phyloP scores from a whole-genome alignment of 139 green algal species.

The Microglena sp. region DNA sequence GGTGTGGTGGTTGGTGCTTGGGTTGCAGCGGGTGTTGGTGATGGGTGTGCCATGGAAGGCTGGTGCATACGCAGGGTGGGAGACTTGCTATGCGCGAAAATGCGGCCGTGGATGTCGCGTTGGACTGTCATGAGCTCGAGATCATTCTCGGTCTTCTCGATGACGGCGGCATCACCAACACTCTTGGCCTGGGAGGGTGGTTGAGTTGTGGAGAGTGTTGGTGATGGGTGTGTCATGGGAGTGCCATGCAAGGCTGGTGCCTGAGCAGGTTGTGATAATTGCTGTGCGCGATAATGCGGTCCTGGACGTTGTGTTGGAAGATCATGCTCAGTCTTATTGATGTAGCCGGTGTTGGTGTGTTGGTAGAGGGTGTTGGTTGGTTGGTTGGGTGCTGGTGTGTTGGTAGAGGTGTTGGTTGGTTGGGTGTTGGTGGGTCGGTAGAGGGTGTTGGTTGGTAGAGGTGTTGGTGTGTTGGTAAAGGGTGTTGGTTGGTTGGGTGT shows the following conservation, averaged over 20 bases:
- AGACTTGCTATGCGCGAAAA: not conserved
- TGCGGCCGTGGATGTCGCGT: conserved; percentile 1
- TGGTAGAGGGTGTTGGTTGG: too few relatives aligned
- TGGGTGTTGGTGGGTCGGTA: too few relatives aligned
- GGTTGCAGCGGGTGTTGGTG: too few relatives aligned
- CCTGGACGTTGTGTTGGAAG: conserved; percentile 32
- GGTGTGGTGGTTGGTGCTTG: too few relatives aligned
- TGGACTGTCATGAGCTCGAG: conserved; percentile 42
- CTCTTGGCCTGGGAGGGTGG: conserved; percentile 58
- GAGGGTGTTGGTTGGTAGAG: too few relatives aligned
- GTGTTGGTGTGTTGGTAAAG: too few relatives aligned
- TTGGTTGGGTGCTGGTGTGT: conserved; percentile 36
- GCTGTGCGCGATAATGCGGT: not conserved
- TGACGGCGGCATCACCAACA: conserved; percentile 37
- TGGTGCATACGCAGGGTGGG: not conserved
- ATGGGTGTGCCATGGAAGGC: too few relatives aligned
- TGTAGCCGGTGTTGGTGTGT: conserved; percentile 35
- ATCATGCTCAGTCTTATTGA: conserved; percentile 40
- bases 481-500: too few relatives aligned
- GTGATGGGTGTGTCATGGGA: too few relatives aligned
- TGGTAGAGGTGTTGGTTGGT: too few relatives aligned
- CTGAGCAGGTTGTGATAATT: not conserved
- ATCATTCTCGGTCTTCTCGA: conserved; percentile 41
- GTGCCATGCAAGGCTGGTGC: too few relatives aligned
- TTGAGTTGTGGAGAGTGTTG: too few relatives aligned